These are phyloP conservation scores for Chlorophyllum brunneum DNA, from an alignment of 768 basidiomycete genomes.

Conservation along the genomic window DNA sequence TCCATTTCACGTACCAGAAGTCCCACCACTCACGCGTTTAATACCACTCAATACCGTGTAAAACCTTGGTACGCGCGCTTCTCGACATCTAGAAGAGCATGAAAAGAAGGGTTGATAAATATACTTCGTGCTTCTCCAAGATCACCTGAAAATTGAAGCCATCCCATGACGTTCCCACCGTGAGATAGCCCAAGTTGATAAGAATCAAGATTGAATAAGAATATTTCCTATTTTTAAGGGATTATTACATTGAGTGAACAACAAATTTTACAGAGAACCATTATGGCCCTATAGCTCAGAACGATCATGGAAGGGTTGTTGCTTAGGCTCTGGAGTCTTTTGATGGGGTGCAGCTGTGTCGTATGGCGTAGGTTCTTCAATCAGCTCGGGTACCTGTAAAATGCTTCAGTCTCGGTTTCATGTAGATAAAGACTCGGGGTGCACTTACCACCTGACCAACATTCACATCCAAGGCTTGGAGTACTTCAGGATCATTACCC, in stretches of 20 bases:
- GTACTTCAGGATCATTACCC: conserved; percentile 26
- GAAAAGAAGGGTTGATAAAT: neutral
- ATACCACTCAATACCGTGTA: neutral
- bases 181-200: no score
- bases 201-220: neutral
- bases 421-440: neutral
- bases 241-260: neutral
- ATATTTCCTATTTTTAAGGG: conserved; percentile 2
- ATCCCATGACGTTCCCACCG: no score
- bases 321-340: neutral
- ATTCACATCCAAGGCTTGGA: conserved; percentile 13
- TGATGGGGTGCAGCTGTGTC: no score
- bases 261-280: no score
- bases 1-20: neutral
- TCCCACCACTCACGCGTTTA: neutral
- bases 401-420: neutral
- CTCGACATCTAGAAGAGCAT: neutral
- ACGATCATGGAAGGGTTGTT: neutral
- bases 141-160: no score
- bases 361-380: no score
- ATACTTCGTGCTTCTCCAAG: no score
- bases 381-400: neutral
- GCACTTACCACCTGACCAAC: conserved; percentile 2
- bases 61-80: neutral
- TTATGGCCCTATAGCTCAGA: conserved; percentile 3